These are phyloP conservation scores for Tolypocladium guangdongense DNA, from an alignment of 2,329 filamentous ascomycete species.

Conservation along the genomic window DNA sequence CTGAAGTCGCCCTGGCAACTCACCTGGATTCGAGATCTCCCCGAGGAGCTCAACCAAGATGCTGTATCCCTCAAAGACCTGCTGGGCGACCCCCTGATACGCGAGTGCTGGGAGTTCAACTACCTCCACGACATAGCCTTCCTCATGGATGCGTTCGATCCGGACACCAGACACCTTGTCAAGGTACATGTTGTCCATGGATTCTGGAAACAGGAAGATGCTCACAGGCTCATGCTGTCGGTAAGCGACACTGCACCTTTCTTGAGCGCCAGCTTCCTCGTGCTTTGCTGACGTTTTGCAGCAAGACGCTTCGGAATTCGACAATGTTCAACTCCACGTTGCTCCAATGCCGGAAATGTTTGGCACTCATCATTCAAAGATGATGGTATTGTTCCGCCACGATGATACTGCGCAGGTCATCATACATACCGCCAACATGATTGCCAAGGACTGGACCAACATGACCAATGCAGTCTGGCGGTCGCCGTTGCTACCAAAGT, in stretches of 20 bases:
- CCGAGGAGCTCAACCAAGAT: conserved; percentile 49
- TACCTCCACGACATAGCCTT: conserved; percentile 51
- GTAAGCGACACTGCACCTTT: conserved; percentile 25
- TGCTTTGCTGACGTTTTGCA: conserved; percentile 19
- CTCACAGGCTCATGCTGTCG: conserved; percentile 43
- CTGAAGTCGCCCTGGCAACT: conserved; percentile 59
- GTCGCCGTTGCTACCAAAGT: conserved; percentile 56
- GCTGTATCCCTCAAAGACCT: conserved; percentile 56
- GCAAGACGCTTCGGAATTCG: conserved; percentile 48
- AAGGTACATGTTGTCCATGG: conserved; percentile 48
- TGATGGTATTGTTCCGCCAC: conserved; percentile 72
- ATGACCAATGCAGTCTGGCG: conserved; percentile 79
- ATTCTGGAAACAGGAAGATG: conserved; percentile 57
- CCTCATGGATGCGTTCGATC: conserved; percentile 42
- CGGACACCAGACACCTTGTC: conserved; percentile 35
- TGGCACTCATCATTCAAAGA: conserved; percentile 79
- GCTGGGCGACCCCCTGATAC: conserved; percentile 63
- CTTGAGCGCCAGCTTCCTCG: background rate
- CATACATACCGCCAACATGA: conserved; percentile 89
- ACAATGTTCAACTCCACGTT: conserved; percentile 59
- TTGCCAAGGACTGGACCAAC: conserved; percentile 75
- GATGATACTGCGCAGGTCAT: conserved; percentile 68
- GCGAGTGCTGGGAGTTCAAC: conserved; percentile 62
- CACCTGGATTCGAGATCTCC: conserved; percentile 56
- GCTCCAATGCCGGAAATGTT: conserved; percentile 77